Percentiles rank a stretch among this genome's conserved stretches.
Conservation (phyloP, 2,329 filamentous ascomycete species). For the Penicillium crustosum region DNA sequence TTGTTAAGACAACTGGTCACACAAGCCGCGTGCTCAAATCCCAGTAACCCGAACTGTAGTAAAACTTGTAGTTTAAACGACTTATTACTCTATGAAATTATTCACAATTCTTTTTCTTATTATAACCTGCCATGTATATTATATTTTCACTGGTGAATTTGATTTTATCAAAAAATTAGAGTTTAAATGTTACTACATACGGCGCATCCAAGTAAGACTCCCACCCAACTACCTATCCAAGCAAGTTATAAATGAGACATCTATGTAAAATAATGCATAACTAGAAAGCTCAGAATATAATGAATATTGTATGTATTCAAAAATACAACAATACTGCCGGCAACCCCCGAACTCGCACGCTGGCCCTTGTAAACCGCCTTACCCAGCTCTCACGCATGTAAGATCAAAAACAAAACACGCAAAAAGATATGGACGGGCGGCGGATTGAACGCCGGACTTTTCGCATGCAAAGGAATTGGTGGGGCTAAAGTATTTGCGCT, state of each 20-base stretch:
- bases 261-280: background rate
- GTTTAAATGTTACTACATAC: background rate
- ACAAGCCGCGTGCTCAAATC: no score
- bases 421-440: constrained; percentile 2
- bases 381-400: background rate
- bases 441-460: constrained; percentile 8
- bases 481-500: no score
- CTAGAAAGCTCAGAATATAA: background rate
- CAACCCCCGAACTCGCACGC: background rate
- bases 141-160: no score
- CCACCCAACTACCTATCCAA: no score
- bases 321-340: background rate
- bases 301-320: background rate
- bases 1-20: no score
- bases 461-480: constrained; percentile 7
- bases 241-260: background rate
- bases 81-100: no score
- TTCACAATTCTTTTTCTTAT: no score
- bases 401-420: background rate
- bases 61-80: no score
- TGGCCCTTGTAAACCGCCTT: background rate
- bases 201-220: no score
- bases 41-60: no score
- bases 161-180: background rate
- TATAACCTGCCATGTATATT: no score